These are phyloP conservation scores for Phytophthora constricta DNA, from an alignment of 352 stramenopile genomes.

Conservation along the genomic window DNA sequence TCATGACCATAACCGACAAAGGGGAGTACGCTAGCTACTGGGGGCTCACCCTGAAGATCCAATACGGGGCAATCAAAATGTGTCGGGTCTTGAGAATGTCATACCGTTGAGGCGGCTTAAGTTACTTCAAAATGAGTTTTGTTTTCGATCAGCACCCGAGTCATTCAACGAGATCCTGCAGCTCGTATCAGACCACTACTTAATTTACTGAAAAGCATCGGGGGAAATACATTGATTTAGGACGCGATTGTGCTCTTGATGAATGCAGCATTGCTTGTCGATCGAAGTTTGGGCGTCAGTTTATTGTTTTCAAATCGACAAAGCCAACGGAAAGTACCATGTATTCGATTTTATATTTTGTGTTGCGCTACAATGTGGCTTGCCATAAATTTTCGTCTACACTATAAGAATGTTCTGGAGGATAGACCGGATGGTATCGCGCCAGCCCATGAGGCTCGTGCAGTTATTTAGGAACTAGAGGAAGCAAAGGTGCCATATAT, in stretches of 20 bases:
- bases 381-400: background rate
- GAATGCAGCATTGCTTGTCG: constrained; percentile 33
- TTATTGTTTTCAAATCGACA: constrained; percentile 33
- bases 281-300: constrained; percentile 27
- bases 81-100: constrained; percentile 14
- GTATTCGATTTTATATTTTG: background rate
- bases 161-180: background rate
- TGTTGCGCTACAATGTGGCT: background rate
- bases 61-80: background rate
- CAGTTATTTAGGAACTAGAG: background rate
- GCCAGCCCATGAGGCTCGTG: background rate
- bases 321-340: constrained; percentile 34
- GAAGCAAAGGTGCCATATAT: background rate
- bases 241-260: constrained; percentile 31
- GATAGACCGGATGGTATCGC: background rate
- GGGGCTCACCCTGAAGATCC: background rate
- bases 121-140: constrained; percentile 20
- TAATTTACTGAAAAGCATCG: constrained; percentile 8
- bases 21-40: background rate
- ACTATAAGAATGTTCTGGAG: background rate
- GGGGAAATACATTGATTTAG: constrained; percentile 21
- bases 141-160: constrained; percentile 8
- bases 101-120: constrained; percentile 34
- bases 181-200: constrained; percentile 6
- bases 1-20: background rate